A percentile compares a stretch with the other conserved stretches of the same genome.
These are phyloP conservation scores for Tuber umbilicatum DNA, from an alignment of 495 filamentous ascomycete species.

Conservation along the genomic window DNA sequence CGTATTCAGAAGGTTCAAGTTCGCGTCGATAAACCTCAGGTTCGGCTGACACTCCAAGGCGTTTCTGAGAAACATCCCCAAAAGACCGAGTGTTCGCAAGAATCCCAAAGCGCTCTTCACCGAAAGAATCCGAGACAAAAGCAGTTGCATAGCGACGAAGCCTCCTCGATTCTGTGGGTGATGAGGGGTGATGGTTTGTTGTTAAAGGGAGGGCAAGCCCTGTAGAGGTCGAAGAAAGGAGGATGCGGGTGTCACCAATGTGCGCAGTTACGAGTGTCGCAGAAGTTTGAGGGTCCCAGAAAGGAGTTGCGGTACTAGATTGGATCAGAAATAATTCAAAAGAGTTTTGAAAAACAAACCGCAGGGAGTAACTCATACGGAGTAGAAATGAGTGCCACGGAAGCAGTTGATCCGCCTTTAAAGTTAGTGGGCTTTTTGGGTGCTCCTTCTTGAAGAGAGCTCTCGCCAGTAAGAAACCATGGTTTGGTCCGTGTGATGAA, in stretches of 20 bases:
- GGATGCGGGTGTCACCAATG: slow-evolving; percentile 83
- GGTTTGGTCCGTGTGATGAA: slow-evolving; percentile 58
- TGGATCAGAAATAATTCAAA: slow-evolving; percentile 8
- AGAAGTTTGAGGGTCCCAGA: slow-evolving; percentile 84
- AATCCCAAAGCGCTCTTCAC: slow-evolving; percentile 89
- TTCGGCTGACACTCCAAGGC: slow-evolving; percentile 87
- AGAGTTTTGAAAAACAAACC: background rate
- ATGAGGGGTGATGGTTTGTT: slow-evolving; percentile 81
- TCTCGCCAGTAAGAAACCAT: slow-evolving; percentile 44
- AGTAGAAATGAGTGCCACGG: slow-evolving; percentile 80
- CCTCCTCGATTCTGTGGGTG: slow-evolving; percentile 71
- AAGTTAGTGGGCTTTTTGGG: slow-evolving; percentile 59
- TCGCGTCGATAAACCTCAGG: slow-evolving; percentile 74
- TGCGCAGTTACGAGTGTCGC: slow-evolving; percentile 81
- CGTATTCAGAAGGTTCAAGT: slow-evolving; percentile 70
- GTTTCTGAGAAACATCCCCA: slow-evolving; percentile 83
- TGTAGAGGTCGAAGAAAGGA: slow-evolving; percentile 74
- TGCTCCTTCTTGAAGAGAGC: slow-evolving; percentile 71
- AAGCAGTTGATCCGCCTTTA: slow-evolving; percentile 85
- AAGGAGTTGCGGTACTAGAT: slow-evolving; percentile 52
- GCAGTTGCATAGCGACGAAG: slow-evolving; percentile 77
- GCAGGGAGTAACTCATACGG: slow-evolving; percentile 49
- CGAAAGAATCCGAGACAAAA: slow-evolving; percentile 91
- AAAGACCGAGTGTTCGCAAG: slow-evolving; percentile 92
- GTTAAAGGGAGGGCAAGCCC: slow-evolving; percentile 75